A percentile compares a stretch with the other conserved stretches of the same genome.
Conservation (phyloP, 2,329 filamentous ascomycete species). For the Sporothrix pseudoabietina region DNA sequence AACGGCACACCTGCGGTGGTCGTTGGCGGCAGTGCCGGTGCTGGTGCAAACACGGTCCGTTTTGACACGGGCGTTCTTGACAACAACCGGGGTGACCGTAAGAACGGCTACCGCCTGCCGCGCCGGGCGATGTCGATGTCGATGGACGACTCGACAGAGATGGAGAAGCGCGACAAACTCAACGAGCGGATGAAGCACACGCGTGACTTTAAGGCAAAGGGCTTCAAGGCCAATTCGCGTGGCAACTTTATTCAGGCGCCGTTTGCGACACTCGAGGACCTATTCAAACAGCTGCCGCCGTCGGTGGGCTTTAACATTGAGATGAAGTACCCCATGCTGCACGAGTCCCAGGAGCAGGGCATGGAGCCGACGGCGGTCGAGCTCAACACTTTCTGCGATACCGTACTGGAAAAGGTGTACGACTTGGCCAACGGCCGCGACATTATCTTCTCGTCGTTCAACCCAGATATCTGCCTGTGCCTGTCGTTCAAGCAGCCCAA, state of each 20-base stretch:
- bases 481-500: conserved; percentile 96
- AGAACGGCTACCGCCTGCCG: conserved; percentile 36
- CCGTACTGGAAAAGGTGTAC: conserved; percentile 86
- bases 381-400: conserved; percentile 95
- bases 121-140: conserved; percentile 61
- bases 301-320: conserved; percentile 96
- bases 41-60: not conserved
- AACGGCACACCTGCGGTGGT: conserved; percentile 18
- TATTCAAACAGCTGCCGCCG: conserved; percentile 82
- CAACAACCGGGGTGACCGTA: conserved; percentile 25
- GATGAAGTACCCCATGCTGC: conserved; percentile 96
- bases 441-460: conserved; percentile 96
- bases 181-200: conserved; percentile 96
- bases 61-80: conserved; percentile 35
- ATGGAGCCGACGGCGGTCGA: conserved; percentile 97
- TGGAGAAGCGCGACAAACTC: conserved; percentile 41
- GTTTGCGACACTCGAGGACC: conserved; percentile 91
- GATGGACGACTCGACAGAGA: conserved; percentile 40
- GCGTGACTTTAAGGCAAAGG: conserved; percentile 88
- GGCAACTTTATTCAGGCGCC: conserved; percentile 94
- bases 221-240: conserved; percentile 92
- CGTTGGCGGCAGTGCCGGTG: not conserved
- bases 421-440: conserved; percentile 80
- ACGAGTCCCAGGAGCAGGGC: conserved; percentile 90
- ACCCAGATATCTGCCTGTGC: conserved; percentile 93